Evolutionary conservation across 345 rosid species (phyloP).

Genomic region (Salix exigua): DNA sequence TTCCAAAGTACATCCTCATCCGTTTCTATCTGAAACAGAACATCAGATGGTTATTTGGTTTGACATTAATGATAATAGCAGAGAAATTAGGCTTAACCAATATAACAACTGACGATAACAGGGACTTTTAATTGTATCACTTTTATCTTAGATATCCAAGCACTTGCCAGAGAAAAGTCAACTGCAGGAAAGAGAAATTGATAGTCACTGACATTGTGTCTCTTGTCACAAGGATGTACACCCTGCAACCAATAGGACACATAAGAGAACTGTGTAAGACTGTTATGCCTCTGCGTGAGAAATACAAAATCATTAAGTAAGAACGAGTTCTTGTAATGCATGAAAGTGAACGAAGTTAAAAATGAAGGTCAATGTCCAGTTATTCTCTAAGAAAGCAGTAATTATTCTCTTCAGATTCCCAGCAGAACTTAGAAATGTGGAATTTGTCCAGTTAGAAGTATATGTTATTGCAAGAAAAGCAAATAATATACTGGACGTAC

Average conservation of each 20-base stretch:
- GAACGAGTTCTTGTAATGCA: background rate
- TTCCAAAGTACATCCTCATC: slow-evolving; percentile 79
- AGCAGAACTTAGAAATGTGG: background rate
- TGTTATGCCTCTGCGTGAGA: background rate
- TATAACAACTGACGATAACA: slow-evolving; percentile 2
- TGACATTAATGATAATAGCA: background rate
- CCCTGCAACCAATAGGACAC: slow-evolving; percentile 50
- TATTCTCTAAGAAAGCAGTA: background rate
- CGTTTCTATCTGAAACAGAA: slow-evolving; percentile 57
- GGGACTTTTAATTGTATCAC: slow-evolving; percentile 13
- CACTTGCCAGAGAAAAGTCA: slow-evolving; percentile 90
- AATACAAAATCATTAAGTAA: background rate
- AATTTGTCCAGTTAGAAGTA: background rate
- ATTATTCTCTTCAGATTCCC: background rate
- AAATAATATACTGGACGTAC: slow-evolving; percentile 32
- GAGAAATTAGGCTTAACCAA: slow-evolving; percentile 5
- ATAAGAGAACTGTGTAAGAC: background rate
- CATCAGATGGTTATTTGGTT: slow-evolving; percentile 12
- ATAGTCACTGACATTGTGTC: slow-evolving; percentile 72
- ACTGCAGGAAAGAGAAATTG: slow-evolving; percentile 84
- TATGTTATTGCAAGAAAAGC: background rate
- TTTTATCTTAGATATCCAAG: slow-evolving; percentile 27
- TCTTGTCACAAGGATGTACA: slow-evolving; percentile 81
- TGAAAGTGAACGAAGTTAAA: background rate
- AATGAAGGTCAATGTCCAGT: background rate